Base-by-base conservation (phyloP, 2,329 filamentous ascomycete species). In the Aspergillus oerlinghausenensis region DNA sequence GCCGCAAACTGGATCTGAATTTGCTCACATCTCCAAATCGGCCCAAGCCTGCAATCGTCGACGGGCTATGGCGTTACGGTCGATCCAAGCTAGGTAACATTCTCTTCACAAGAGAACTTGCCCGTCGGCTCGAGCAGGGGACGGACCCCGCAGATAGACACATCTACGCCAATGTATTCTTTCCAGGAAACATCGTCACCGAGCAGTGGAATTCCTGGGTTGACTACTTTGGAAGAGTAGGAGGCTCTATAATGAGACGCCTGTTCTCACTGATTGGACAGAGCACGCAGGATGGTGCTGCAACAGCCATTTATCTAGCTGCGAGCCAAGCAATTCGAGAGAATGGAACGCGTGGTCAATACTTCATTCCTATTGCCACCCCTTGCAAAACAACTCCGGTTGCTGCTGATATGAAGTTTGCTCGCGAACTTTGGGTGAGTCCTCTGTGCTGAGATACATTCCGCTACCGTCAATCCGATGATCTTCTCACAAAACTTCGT, bases 321-420 rank as follows among this genome's bases (percentile, higher is more conserved):
- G 50, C 69, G 11, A 68, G 65, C 54, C 50, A 49, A 1, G 63
- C 67, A 14, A 60, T 73, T 5, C 52, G 47, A 11, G 55, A 58
- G 19, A 52, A 59, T 19, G 52, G 65, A 10, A 35, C 62, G 17
- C 65, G 65, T 32, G 75, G 73, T 1, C 62, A 62, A 45, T 77
- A 75, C 52, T 77, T 75, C 51, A 67, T 74, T 47, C 74, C 75
- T 8, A 66, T 75, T 42, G 73, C 68, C 4, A 66, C 60, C n/a
- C 55, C 59, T 35, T 64, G 63, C 49, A 58, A 63, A 48, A 63
- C 65, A 11, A 71, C 65, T 47, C 45, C 48, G 23, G 54, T 67
- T 49, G 65, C 65, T 14, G 55, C 66, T 50, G 66, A 77, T 60
- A 62, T 62, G 57, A 59, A 67, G 40, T 54, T 76, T 32, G 68